Conservation (phyloP, 106 monocot species). For the Apostasia shenzhenica region DNA sequence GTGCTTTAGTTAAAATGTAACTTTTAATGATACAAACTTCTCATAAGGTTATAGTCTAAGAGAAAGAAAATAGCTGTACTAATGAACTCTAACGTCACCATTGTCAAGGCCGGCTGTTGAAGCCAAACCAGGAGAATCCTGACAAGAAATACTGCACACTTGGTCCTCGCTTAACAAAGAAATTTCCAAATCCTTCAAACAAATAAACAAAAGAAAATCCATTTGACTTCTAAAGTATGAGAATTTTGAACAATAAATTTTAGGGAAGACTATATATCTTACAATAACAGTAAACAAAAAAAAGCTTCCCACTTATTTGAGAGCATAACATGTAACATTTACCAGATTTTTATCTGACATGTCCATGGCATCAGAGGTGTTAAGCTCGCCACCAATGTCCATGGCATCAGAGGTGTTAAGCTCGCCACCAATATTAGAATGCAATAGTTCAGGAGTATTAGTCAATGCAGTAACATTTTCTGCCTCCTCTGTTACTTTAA, state of each 20-base stretch:
- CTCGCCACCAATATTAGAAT: neutral
- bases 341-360: conserved; percentile 15
- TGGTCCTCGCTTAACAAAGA: neutral
- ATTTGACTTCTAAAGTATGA: neutral
- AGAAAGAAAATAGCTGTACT: neutral
- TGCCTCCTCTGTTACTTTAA: neutral
- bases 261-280: neutral
- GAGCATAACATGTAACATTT: neutral
- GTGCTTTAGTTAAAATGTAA: too few species aligned
- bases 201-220: neutral
- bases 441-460: neutral
- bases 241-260: neutral
- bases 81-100: conserved; percentile 7
- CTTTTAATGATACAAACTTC: too few species aligned
- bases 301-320: neutral
- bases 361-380: neutral
- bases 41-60: neutral
- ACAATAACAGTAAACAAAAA: neutral
- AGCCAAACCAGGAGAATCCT: conserved; percentile 12
- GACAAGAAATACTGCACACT: conserved; percentile 1
- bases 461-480: conserved; percentile 2
- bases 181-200: conserved; percentile 6
- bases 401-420: too few species aligned
- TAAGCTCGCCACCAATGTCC: neutral
- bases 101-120: conserved; percentile 4